phyloP scores from a whole-genome alignment of 352 stramenopile genomes.

The Aphanomyces stellatus region DNA sequence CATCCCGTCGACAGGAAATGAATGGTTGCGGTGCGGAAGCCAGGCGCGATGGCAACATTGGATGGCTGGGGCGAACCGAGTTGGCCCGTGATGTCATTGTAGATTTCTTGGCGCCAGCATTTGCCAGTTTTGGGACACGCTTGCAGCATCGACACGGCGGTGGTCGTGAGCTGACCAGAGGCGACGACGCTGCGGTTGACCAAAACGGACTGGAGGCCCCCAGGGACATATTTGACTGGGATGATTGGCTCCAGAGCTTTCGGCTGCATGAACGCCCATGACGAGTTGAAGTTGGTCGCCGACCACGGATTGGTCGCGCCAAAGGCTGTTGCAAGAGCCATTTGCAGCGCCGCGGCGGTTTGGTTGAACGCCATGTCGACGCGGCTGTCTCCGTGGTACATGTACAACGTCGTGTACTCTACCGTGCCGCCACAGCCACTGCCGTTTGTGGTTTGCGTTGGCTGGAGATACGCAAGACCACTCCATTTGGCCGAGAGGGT shows the following conservation, averaged over 20 bases:
- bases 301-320: neutral
- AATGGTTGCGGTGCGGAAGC: neutral
- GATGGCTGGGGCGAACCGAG: neutral
- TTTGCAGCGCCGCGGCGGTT: neutral
- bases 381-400: neutral
- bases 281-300: neutral
- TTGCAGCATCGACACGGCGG: neutral
- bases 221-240: neutral
- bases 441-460: neutral
- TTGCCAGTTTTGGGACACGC: neutral
- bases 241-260: neutral
- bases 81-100: neutral
- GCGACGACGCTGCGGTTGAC: neutral
- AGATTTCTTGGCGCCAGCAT: neutral
- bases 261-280: neutral
- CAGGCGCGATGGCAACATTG: neutral
- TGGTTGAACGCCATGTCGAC: neutral
- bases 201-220: neutral
- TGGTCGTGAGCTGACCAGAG: neutral
- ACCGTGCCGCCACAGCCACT: neutral
- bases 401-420: neutral
- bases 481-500: neutral
- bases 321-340: neutral
- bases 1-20: neutral
- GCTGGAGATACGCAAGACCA: neutral